A percentile compares a stretch with the other conserved stretches of the same genome.
Conservation (phyloP, 108 stramenopile species). For the Pseudonitzschia delicatissima region DNA sequence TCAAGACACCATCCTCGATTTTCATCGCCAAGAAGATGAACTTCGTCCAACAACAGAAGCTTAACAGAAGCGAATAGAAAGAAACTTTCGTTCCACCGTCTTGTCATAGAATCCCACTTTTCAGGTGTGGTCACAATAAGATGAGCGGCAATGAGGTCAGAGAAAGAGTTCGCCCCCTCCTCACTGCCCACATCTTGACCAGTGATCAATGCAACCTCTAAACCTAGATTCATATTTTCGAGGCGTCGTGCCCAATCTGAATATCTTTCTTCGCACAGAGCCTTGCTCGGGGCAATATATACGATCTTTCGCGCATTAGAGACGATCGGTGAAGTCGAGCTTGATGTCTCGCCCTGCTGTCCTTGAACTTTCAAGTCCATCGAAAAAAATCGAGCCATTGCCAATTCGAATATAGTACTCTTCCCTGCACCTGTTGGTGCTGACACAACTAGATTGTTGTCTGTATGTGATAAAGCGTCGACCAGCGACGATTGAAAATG, state of each 20-base stretch:
- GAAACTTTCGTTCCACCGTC: conserved; percentile 90
- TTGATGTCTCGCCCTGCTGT: not conserved
- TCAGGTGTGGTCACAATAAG: conserved; percentile 95
- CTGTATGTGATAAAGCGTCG: conserved; percentile 44
- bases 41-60: conserved; percentile 92
- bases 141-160: conserved; percentile 72
- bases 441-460: conserved; percentile 93
- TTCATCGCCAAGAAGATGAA: conserved; percentile 90
- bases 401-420: conserved; percentile 94
- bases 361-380: conserved; percentile 28
- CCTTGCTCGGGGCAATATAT: conserved; percentile 94
- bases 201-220: conserved; percentile 78
- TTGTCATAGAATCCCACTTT: conserved; percentile 93
- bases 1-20: conserved; percentile 88
- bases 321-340: conserved; percentile 18
- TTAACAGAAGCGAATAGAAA: conserved; percentile 87
- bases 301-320: conserved; percentile 71
- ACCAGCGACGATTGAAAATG: conserved; percentile 76
- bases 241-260: conserved; percentile 85
- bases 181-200: conserved; percentile 62
- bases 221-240: conserved; percentile 49
- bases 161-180: conserved; percentile 43
- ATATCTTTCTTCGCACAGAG: conserved; percentile 91
- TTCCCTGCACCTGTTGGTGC: conserved; percentile 99
- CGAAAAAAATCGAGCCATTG: conserved; percentile 78